phyloP scores from a whole-genome alignment of 2,329 filamentous ascomycete genomes.

The Beauveria varroae region DNA sequence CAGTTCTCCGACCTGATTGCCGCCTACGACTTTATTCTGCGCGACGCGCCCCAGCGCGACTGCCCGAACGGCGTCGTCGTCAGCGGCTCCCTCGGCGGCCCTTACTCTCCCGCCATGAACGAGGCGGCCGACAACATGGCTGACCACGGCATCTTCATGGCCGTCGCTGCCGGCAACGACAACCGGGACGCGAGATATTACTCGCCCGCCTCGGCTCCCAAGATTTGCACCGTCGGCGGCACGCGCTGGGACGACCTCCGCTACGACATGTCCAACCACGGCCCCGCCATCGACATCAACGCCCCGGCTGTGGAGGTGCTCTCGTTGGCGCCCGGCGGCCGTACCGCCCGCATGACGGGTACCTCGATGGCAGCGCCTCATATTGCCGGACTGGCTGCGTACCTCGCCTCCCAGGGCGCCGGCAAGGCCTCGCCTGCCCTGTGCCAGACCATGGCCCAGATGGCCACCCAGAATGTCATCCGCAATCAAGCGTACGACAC shows the following conservation, averaged over 20 bases:
- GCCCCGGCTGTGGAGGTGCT: constrained; percentile 36
- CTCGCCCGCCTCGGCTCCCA: constrained; percentile 35
- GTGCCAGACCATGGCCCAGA: constrained; percentile 25
- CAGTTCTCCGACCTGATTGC: constrained; percentile 9
- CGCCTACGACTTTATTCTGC: constrained; percentile 29
- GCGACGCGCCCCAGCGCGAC: constrained; percentile 21
- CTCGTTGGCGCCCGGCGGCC: constrained; percentile 35
- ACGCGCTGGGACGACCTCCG: constrained; percentile 27
- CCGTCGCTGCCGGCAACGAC: constrained; percentile 41
- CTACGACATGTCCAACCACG: constrained; percentile 38
- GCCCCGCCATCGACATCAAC: constrained; percentile 36
- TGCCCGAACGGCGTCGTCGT: constrained; percentile 27
- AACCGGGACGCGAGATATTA: constrained; percentile 25
- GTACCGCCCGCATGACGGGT: constrained; percentile 38
- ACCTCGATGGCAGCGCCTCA: constrained; percentile 26
- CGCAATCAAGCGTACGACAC: constrained; percentile 24
- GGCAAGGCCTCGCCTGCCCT: constrained; percentile 4
- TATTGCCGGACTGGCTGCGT: constrained; percentile 16
- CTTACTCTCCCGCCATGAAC: constrained; percentile 27
- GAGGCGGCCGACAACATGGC: constrained; percentile 34
- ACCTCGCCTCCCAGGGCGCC: constrained; percentile 27
- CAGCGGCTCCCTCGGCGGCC: constrained; percentile 39
- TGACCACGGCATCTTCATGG: constrained; percentile 32
- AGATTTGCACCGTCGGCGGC: constrained; percentile 41
- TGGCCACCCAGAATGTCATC: constrained; percentile 29